phyloP scores from a whole-genome alignment of 2,329 filamentous ascomycete species.

The Diplodia corticola region DNA sequence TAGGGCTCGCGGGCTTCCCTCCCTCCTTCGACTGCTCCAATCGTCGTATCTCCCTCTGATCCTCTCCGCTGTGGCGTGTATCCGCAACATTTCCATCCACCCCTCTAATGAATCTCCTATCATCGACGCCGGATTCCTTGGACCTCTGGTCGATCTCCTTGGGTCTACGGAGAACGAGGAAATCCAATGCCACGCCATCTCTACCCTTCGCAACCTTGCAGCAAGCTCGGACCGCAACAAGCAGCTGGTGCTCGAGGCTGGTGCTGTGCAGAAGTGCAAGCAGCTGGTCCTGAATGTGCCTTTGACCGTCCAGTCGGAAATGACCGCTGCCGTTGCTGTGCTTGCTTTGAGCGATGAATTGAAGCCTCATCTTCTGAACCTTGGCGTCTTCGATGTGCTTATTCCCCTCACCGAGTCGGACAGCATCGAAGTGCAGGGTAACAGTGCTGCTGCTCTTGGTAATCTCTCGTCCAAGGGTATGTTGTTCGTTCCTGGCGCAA shows the following conservation, averaged over 20 bases:
- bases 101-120: slow-evolving; percentile 97
- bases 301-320: slow-evolving; percentile 93
- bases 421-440: slow-evolving; percentile 97
- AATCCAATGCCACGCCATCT: slow-evolving; percentile 98
- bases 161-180: slow-evolving; percentile 97
- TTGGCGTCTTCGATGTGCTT: slow-evolving; percentile 93
- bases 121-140: slow-evolving; percentile 94
- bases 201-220: slow-evolving; percentile 89
- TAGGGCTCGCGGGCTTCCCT: slow-evolving; percentile 78
- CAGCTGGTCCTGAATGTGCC: slow-evolving; percentile 92
- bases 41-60: slow-evolving; percentile 95
- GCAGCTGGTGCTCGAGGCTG: slow-evolving; percentile 92
- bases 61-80: slow-evolving; percentile 94
- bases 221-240: slow-evolving; percentile 98
- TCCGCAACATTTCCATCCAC: slow-evolving; percentile 98
- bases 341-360: slow-evolving; percentile 93
- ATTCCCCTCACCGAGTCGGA: slow-evolving; percentile 93
- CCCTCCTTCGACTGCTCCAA: slow-evolving; percentile 84
- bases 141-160: slow-evolving; percentile 87
- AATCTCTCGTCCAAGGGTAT: slow-evolving; percentile 96
- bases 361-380: slow-evolving; percentile 83
- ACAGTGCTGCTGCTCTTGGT: slow-evolving; percentile 91
- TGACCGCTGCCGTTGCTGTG: slow-evolving; percentile 99
- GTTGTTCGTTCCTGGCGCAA: slow-evolving; percentile 25
- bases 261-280: slow-evolving; percentile 98